A percentile compares a stretch with the other conserved stretches of the same genome.
Evolutionary conservation across 139 green algal species (phyloP).

Genomic region (Picocystis salinarum): DNA sequence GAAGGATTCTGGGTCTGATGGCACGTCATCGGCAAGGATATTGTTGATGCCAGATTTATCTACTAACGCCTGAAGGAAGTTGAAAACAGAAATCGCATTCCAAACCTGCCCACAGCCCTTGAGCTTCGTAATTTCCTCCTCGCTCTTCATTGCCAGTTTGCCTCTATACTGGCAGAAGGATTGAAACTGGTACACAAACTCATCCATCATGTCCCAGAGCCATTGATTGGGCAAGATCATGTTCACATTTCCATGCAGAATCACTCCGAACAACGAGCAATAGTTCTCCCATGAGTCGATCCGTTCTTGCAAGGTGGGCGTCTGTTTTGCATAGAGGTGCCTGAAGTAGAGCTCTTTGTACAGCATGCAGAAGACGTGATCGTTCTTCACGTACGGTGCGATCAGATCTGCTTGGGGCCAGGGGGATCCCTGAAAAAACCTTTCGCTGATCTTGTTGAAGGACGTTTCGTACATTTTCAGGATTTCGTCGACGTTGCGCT

Average conservation of each 20-base stretch:
- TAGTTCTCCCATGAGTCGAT: conserved; percentile 89
- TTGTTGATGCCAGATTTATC: conserved; percentile 64
- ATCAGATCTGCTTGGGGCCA: conserved; percentile 77
- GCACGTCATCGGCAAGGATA: too few relatives aligned
- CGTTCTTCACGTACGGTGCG: conserved; percentile 69
- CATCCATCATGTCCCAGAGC: conserved; percentile 99
- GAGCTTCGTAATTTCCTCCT: conserved; percentile 55
- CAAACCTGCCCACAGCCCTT: conserved; percentile 50
- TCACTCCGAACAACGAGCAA: conserved; percentile 64
- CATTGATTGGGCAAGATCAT: conserved; percentile 94
- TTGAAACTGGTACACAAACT: conserved; percentile 99
- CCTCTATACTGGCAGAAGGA: conserved; percentile 25
- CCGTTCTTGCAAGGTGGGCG: conserved; percentile 55
- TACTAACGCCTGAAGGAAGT: conserved; percentile 68
- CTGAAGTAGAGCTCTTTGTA: conserved; percentile 98
- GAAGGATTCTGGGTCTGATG: conserved; percentile 26
- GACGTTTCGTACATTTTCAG: conserved; percentile 87
- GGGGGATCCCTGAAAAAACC: conserved; percentile 73
- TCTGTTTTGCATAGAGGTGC: conserved; percentile 67
- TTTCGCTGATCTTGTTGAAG: conserved; percentile 81
- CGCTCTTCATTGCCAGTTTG: conserved; percentile 29
- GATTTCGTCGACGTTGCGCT: conserved; percentile 92
- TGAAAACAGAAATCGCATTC: conserved; percentile 56
- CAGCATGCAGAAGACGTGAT: conserved; percentile 95
- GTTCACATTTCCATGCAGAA: conserved; percentile 83